phyloP scores from a whole-genome alignment of 2,329 filamentous ascomycete genomes.

The Didymella lethalis region DNA sequence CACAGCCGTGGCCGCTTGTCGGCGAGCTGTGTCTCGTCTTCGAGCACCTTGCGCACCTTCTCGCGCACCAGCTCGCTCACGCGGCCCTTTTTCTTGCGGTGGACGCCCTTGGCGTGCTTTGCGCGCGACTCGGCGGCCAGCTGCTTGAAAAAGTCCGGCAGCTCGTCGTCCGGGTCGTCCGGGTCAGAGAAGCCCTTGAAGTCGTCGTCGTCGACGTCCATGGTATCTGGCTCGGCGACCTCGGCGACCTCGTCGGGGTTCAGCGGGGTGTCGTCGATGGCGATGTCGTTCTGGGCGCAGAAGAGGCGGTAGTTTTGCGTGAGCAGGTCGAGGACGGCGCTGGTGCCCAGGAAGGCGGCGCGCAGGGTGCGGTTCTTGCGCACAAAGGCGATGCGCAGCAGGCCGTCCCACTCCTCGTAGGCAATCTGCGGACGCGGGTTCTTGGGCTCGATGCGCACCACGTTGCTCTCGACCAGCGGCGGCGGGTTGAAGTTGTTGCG shows the following conservation, averaged over 20 bases:
- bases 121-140: constrained; percentile 51
- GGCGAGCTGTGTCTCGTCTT: constrained; percentile 78
- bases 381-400: constrained; percentile 82
- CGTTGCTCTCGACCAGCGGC: constrained; percentile 88
- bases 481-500: constrained; percentile 97
- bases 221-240: constrained; percentile 52
- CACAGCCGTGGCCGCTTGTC: constrained; percentile 86
- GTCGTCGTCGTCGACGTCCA: constrained; percentile 60
- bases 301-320: constrained; percentile 90
- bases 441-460: constrained; percentile 90
- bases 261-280: constrained; percentile 69
- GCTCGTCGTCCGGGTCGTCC: constrained; percentile 70
- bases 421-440: constrained; percentile 83
- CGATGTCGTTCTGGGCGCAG: constrained; percentile 85
- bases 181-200: constrained; percentile 61
- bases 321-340: constrained; percentile 80
- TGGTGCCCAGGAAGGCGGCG: constrained; percentile 80
- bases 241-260: constrained; percentile 34
- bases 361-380: constrained; percentile 91
- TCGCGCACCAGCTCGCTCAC: constrained; percentile 81
- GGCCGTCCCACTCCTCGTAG: constrained; percentile 94
- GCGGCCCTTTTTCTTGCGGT: constrained; percentile 70
- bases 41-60: constrained; percentile 86
- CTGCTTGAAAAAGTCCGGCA: constrained; percentile 86
- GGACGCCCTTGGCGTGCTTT: constrained; percentile 39